Evolutionary conservation across 2,329 filamentous ascomycete species (phyloP), one percentile per base, ranked within the genome.

Genomic region (Neonectria hederae): DNA sequence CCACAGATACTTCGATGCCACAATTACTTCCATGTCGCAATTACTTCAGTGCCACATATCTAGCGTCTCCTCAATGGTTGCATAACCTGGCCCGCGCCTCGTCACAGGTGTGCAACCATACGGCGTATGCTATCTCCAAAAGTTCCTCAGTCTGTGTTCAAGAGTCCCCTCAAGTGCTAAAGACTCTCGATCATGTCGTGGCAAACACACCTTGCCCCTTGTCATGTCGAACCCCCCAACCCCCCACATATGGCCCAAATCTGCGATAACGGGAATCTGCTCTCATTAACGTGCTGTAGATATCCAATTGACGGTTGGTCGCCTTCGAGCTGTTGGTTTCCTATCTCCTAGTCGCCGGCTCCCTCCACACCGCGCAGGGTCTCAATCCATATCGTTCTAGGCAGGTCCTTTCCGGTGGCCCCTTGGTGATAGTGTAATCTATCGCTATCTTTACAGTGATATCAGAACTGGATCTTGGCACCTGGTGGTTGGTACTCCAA

Each of bases 41-140:
- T 38, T 9, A 30, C 19, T 21, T 30, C 24, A 6, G 28, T 28
- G 13, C 22, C 14, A 28, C 45, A 48, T 30, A 49, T 51, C 11
- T 13, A 11, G n/a, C n/a, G 28, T 10, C 26, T 51, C n/a, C n/a
- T 32, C n/a, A 32, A 21, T 32, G 17, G 26, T 10, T 32, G n/a
- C 46, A 32, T 32, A 7, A 17, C n/a, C 26, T 21, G n/a, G 8
- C 11, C 48, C n/a, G 28, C 24, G 17, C n/a, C 26, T 19, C n/a
- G 24, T 32, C 9, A 19, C 10, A 26, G 4, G 43, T 32, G 48
- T 51, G 22, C 28, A 21, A 32, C 48, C 19, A 6, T n/a, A 51
- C n/a, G 48, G n/a, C 48, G 48, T 51, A 32, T 32, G 28, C 11
- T 32, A 22, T 32, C 48, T 51, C 48, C 48, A 35, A 51, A 51